Percentiles rank a stretch among this genome's conserved stretches.
Conservation (phyloP, 169 alveolate species). For the Miamiensis avidus region DNA sequence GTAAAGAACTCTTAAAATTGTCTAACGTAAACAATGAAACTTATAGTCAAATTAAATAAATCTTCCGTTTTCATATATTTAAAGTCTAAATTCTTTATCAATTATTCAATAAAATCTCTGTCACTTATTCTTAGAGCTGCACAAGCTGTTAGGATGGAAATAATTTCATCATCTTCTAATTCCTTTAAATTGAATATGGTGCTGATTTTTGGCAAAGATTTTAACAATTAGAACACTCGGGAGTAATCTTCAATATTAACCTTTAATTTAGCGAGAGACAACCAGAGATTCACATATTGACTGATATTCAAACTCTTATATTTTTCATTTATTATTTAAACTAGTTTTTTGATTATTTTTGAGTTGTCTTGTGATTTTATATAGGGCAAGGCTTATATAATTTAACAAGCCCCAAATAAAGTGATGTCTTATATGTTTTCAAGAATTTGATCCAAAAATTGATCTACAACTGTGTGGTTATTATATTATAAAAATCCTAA, state of each 20-base stretch:
- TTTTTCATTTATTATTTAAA: no score
- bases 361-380: background rate
- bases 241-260: background rate
- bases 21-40: background rate
- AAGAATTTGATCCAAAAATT: no score
- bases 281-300: background rate
- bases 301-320: background rate
- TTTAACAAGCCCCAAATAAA: background rate
- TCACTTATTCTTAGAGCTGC: background rate
- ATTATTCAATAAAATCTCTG: background rate
- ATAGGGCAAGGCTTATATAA: background rate
- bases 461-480: background rate
- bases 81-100: background rate
- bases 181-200: no score
- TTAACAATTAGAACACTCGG: background rate
- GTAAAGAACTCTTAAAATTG: background rate
- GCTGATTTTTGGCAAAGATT: background rate
- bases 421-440: background rate
- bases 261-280: background rate
- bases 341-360: background rate
- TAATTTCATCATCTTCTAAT: background rate
- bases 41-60: background rate
- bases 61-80: background rate
- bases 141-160: background rate
- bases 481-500: background rate